Evolutionary conservation across 148 eudicot species (phyloP), one percentile per base, ranked within the genome.

Genomic region (Vaccinium macrocarpon): DNA sequence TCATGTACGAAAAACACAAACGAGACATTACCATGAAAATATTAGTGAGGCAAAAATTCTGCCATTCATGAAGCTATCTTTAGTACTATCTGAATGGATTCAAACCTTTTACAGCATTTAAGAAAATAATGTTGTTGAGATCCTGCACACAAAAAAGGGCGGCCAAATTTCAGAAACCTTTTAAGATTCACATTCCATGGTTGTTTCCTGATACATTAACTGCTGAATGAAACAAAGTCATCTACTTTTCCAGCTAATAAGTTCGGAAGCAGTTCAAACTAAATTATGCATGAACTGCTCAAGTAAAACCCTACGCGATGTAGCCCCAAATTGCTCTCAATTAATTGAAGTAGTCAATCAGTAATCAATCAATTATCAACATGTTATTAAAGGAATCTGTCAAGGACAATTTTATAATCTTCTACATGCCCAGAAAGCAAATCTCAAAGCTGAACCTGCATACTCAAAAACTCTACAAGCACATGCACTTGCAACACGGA

Each of bases 21-120:
- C 12, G 35, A 52, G 64, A 13, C 8, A 5, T 55, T 7, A 29
- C 14, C n/a, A 55, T 32, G 66, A 79, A 15, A 19, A 53, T 14
- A 42, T 15, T 0, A 57, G 35, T 1, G 64, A 32, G 14, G 62
- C 35, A 29, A 16, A 68, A 29, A 8, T 27, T 5, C 62, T 51
- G 48, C 48, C 3, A 15, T 8, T n/a, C 18, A 12, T 84, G 76
- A 84, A 49, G 56, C 82, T 10, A 32, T 66, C 27, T 56, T 25
- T 4, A 6, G 53, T 74, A 5, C 46, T 42, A 9, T 49, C 0
- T 14, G 59, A 52, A 81, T 3, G 51, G 75, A 64, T 64, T 82
- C 81, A 42, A 76, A 92, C 95, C 95, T 86, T 85, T 84, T 70
- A 92, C 49, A 18, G 93, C 93, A 82, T 92, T 91, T 2, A 87